A percentile compares a stretch with the other conserved stretches of the same genome.
Conservation (phyloP, 2,329 filamentous ascomycete genomes). For the Leptographium wingfieldii region DNA sequence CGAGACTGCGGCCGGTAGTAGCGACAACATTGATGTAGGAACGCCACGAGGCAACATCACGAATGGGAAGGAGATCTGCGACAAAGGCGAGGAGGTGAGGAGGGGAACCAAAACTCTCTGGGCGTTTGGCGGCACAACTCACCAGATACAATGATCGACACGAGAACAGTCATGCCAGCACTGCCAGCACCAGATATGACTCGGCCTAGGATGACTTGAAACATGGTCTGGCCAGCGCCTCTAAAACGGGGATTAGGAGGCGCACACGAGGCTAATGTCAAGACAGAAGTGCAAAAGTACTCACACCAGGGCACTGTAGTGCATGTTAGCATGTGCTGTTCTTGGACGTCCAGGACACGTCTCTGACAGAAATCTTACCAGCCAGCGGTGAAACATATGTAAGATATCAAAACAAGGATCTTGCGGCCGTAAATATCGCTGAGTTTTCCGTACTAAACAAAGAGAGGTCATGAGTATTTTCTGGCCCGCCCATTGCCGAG, state of each 20-base stretch:
- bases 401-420: slow-evolving; percentile 32
- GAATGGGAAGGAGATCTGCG: slow-evolving; percentile 35
- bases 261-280: neutral
- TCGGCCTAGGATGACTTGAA: slow-evolving; percentile 35
- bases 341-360: neutral
- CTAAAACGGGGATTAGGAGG: slow-evolving; percentile 10
- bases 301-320: slow-evolving; percentile 20
- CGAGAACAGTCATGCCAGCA: slow-evolving; percentile 37
- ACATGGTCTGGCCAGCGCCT: slow-evolving; percentile 32
- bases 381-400: slow-evolving; percentile 35
- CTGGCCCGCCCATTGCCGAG: neutral
- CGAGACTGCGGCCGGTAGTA: slow-evolving; percentile 37
- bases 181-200: slow-evolving; percentile 38
- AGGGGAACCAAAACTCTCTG: neutral
- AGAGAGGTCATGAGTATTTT: neutral
- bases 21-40: slow-evolving; percentile 39
- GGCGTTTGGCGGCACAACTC: neutral
- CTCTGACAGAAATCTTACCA: slow-evolving; percentile 23
- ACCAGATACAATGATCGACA: slow-evolving; percentile 40
- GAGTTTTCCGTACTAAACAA: slow-evolving; percentile 37
- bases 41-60: slow-evolving; percentile 40
- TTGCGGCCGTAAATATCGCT: slow-evolving; percentile 47
- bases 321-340: neutral
- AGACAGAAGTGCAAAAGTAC: neutral
- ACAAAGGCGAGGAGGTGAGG: neutral